A percentile compares a stretch with the other conserved stretches of the same genome.
Conservation (phyloP, 257 asterid genomes). For the Scutellaria barbata region DNA sequence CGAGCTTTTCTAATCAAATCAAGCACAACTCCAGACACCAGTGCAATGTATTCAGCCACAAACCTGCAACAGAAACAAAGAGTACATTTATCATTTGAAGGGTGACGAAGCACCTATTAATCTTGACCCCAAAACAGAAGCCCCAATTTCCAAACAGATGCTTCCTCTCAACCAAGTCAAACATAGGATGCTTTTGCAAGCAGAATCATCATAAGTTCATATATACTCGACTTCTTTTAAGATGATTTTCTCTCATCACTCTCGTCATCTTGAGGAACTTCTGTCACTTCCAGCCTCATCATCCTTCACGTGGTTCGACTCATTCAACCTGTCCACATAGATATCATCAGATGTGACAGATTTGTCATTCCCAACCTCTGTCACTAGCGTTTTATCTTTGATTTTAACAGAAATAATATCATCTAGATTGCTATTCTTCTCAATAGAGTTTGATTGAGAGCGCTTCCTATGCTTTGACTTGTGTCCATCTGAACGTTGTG, state of each 20-base stretch:
- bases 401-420: conserved; percentile 45
- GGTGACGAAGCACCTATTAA: conserved; percentile 46
- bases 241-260: conserved; percentile 30
- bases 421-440: conserved; percentile 39
- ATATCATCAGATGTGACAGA: conserved; percentile 45
- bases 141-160: conserved; percentile 37
- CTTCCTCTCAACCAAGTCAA: conserved; percentile 38
- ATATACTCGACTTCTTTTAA: conserved; percentile 33
- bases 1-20: conserved; percentile 46
- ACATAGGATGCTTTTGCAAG: conserved; percentile 40
- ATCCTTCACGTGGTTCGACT: conserved; percentile 39
- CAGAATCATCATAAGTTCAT: conserved; percentile 37
- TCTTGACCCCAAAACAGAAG: conserved; percentile 43
- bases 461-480: conserved; percentile 62
- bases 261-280: conserved; percentile 13
- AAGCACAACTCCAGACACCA: conserved; percentile 55
- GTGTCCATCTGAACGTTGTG: conserved; percentile 51
- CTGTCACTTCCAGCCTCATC: conserved; percentile 39
- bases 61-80: conserved; percentile 81
- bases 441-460: conserved; percentile 63
- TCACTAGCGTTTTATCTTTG: conserved; percentile 42
- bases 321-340: conserved; percentile 37
- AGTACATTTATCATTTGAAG: conserved; percentile 49
- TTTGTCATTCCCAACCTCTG: conserved; percentile 48
- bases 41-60: conserved; percentile 42